Percentiles rank a stretch among this genome's conserved stretches.
Conservation (phyloP, 2,329 filamentous ascomycete genomes). For the Diaporthe sp. region DNA sequence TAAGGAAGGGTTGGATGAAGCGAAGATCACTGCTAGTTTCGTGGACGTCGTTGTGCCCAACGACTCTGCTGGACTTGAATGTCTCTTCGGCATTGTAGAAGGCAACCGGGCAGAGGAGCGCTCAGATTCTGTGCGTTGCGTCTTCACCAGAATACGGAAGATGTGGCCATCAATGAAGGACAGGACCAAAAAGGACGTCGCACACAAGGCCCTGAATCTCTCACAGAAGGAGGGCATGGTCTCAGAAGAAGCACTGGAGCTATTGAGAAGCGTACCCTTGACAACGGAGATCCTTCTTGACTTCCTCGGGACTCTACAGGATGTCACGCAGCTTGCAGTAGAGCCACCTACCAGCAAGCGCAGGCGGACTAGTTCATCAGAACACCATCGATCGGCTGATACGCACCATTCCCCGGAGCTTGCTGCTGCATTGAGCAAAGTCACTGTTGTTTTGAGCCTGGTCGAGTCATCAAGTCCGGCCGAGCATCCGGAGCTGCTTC, state of each 20-base stretch:
- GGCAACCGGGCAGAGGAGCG: constrained; percentile 58
- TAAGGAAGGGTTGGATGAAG: constrained; percentile 51
- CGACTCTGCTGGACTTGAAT: constrained; percentile 65
- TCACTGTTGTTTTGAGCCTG: constrained; percentile 90
- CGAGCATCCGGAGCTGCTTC: constrained; percentile 81
- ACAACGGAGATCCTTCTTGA: constrained; percentile 79
- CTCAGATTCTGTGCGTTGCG: constrained; percentile 71
- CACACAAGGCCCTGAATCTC: constrained; percentile 74
- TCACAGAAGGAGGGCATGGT: constrained; percentile 60
- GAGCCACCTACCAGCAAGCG: constrained; percentile 83
- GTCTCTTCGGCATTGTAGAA: constrained; percentile 64
- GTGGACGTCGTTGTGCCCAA: constrained; percentile 69
- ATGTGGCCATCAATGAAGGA: constrained; percentile 82
- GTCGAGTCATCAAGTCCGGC: constrained; percentile 85
- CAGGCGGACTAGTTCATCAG: constrained; percentile 81
- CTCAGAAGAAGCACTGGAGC: constrained; percentile 75
- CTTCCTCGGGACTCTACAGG: constrained; percentile 82
- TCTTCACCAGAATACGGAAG: constrained; percentile 77
- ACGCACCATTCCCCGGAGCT: constrained; percentile 76
- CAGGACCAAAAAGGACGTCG: constrained; percentile 70
- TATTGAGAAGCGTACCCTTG: constrained; percentile 80
- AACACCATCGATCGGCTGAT: constrained; percentile 72
- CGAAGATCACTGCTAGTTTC: constrained; percentile 54
- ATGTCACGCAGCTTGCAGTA: constrained; percentile 79
- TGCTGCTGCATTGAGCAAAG: constrained; percentile 77